A percentile compares a stretch with the other conserved stretches of the same genome.
Conservation (phyloP, 2,329 filamentous ascomycete species). For the Botryotinia calthae region DNA sequence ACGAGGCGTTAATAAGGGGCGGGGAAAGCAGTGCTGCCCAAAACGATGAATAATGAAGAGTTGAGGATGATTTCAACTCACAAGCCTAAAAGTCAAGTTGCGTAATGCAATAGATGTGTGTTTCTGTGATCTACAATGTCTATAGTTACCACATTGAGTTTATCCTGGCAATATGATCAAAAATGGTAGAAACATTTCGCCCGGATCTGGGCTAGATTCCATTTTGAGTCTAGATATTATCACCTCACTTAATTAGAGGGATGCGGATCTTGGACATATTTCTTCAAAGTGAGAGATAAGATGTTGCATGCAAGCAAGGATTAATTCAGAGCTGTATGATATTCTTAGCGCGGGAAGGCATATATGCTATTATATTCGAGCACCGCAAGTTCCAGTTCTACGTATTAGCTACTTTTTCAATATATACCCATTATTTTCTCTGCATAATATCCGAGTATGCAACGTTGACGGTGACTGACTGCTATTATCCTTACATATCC, state of each 20-base stretch:
- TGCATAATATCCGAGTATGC: not conserved
- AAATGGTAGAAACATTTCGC: not conserved
- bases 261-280: not conserved
- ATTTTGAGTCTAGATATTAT: not conserved
- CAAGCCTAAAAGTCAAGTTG: not conserved
- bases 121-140: not conserved
- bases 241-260: not conserved
- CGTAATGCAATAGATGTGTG: not conserved
- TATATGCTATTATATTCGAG: not conserved
- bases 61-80: not conserved
- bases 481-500: not conserved
- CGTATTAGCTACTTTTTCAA: not conserved
- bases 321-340: not conserved
- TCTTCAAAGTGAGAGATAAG: not conserved
- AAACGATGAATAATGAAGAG: constrained; percentile 4
- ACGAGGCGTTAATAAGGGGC: not conserved
- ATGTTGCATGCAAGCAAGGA: not conserved
- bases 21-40: not conserved
- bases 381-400: not conserved
- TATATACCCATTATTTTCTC: not conserved
- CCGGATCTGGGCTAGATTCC: not conserved
- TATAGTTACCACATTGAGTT: not conserved
- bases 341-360: too few relatives aligned
- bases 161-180: not conserved
- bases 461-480: not conserved